These are phyloP conservation scores for Protomyces inouyei DNA, from an alignment of 1,139 yeast genomes.

Conservation along the genomic window DNA sequence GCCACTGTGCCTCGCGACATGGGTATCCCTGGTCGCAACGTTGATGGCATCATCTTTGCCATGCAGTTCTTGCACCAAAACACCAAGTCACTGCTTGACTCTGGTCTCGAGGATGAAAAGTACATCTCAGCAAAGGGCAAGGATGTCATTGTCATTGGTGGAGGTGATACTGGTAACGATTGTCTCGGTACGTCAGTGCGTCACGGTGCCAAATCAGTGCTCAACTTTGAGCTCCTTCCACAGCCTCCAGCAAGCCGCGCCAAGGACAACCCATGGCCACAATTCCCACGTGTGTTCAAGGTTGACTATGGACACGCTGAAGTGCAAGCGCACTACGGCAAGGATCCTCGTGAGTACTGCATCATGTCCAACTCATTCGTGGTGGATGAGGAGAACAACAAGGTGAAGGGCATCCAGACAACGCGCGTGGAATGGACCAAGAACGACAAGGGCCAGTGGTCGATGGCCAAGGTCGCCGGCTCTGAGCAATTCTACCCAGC, in stretches of 20 bases:
- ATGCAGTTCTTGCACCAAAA: conserved; percentile 86
- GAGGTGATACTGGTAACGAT: conserved; percentile 99
- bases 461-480: conserved; percentile 95
- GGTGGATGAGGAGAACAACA: conserved; percentile 80
- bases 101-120: conserved; percentile 67
- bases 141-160: conserved; percentile 93
- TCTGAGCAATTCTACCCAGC: conserved; percentile 93
- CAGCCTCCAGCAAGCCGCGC: conserved; percentile 83
- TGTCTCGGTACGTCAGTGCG: conserved; percentile 97
- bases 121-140: conserved; percentile 62
- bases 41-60: conserved; percentile 86
- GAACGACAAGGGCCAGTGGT: conserved; percentile 96
- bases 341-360: conserved; percentile 96
- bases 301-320: conserved; percentile 98
- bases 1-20: conserved; percentile 95
- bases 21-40: conserved; percentile 87
- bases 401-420: conserved; percentile 62
- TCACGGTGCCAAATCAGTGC: conserved; percentile 94
- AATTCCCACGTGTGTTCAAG: conserved; percentile 97
- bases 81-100: conserved; percentile 83
- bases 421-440: conserved; percentile 98
- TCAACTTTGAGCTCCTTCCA: conserved; percentile 91
- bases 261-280: conserved; percentile 99
- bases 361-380: conserved; percentile 92
- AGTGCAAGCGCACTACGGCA: conserved; percentile 89